phyloP scores from a whole-genome alignment of 345 rosid genomes.

The Heritiera fomes region DNA sequence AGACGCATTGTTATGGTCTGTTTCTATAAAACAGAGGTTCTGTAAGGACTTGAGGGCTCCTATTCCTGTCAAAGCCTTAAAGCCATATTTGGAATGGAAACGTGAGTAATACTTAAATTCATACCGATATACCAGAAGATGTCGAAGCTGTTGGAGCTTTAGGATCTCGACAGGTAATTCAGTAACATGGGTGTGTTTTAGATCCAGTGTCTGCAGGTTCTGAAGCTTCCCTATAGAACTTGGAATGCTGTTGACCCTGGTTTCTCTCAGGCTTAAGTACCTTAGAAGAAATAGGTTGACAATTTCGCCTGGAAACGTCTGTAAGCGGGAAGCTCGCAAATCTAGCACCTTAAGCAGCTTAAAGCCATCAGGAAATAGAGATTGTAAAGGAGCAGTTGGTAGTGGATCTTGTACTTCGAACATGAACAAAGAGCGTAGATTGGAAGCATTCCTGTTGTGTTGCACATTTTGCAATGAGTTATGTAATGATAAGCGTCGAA shows the following conservation, averaged over 20 bases:
- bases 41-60: slow-evolving; percentile 26
- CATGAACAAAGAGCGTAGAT: slow-evolving; percentile 27
- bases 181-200: slow-evolving; percentile 32
- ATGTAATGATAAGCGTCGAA: slow-evolving; percentile 39
- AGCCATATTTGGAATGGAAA: slow-evolving; percentile 20
- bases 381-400: not conserved
- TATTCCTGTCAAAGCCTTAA: slow-evolving; percentile 19
- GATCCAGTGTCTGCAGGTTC: slow-evolving; percentile 37
- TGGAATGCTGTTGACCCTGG: slow-evolving; percentile 25
- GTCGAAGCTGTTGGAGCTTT: slow-evolving; percentile 31
- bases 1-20: not conserved
- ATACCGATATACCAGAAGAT: slow-evolving; percentile 34
- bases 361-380: not conserved
- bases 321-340: slow-evolving; percentile 23
- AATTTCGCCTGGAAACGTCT: slow-evolving; percentile 27
- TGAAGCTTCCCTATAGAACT: slow-evolving; percentile 31
- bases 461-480: not conserved
- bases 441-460: not conserved
- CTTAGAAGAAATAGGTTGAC: slow-evolving; percentile 21
- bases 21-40: slow-evolving; percentile 33
- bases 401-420: slow-evolving; percentile 17
- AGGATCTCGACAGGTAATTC: slow-evolving; percentile 24
- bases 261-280: slow-evolving; percentile 35
- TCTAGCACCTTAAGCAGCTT: slow-evolving; percentile 32
- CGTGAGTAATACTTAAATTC: not conserved